Evolutionary conservation across 306 rosid species (phyloP).

Genomic region (Vigna angularis): DNA sequence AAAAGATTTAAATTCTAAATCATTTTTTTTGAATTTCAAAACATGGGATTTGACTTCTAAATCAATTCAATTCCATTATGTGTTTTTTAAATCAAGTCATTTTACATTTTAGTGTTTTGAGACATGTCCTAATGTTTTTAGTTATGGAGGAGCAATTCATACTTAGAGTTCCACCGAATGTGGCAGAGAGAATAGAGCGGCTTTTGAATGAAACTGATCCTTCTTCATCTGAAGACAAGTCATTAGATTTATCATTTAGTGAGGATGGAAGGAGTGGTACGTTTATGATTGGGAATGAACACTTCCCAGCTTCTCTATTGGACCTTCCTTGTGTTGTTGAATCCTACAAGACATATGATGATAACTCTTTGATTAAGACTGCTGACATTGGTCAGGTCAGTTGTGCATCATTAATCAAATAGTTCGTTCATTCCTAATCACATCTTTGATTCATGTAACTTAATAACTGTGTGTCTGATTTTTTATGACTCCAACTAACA

Average conservation of each 20-base stretch:
- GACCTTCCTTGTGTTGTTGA: constrained; percentile 85
- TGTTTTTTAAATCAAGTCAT: constrained; percentile 5
- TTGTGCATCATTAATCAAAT: constrained; percentile 8
- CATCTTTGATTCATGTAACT: neutral
- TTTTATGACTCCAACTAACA: constrained; percentile 14
- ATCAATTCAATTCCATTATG: neutral
- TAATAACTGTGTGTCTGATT: neutral
- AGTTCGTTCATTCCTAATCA: constrained; percentile 18
- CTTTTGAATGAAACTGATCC: constrained; percentile 46
- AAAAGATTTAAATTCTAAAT: neutral
- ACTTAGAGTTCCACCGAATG: constrained; percentile 47
- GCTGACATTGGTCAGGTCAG: constrained; percentile 59
- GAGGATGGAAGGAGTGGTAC: constrained; percentile 53
- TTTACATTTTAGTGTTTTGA: constrained; percentile 3
- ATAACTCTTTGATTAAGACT: constrained; percentile 75
- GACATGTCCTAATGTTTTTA: neutral
- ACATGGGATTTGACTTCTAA: neutral
- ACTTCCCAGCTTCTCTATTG: constrained; percentile 80
- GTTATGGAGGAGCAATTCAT: constrained; percentile 57
- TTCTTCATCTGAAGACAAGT: constrained; percentile 51
- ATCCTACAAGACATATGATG: constrained; percentile 88
- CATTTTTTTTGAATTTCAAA: neutral
- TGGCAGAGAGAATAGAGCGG: constrained; percentile 51
- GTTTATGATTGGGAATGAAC: constrained; percentile 57
- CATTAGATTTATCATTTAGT: constrained; percentile 47